phyloP scores from a whole-genome alignment of 2,329 filamentous ascomycete genomes.

The Penicillium sp. region DNA sequence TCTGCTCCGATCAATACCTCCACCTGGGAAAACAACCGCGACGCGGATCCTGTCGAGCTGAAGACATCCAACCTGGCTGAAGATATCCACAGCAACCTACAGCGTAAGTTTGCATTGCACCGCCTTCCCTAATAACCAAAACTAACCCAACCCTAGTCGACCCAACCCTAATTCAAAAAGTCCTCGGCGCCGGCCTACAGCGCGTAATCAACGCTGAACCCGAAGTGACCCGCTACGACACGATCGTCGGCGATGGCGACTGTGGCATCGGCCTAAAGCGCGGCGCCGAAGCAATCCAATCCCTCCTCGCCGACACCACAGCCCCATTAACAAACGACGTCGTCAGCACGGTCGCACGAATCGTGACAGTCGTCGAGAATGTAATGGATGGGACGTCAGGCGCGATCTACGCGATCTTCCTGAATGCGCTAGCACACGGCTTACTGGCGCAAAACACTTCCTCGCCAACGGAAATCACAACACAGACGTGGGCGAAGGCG shows the following conservation, averaged over 20 bases:
- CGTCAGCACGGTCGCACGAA: conserved; percentile 58
- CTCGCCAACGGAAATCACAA: conserved; percentile 47
- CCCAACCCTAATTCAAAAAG: conserved; percentile 49
- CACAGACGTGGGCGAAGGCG: conserved; percentile 62
- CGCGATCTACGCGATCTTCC: conserved; percentile 82
- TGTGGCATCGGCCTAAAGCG: conserved; percentile 83
- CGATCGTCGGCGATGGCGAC: conserved; percentile 85
- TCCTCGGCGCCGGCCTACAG: conserved; percentile 55
- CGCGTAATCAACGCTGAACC: conserved; percentile 62
- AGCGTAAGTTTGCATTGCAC: conserved; percentile 38
- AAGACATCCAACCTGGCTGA: conserved; percentile 43
- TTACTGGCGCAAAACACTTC: conserved; percentile 53
- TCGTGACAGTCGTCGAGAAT: conserved; percentile 64
- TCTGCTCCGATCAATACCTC: conserved; percentile 56
- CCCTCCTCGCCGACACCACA: conserved; percentile 40
- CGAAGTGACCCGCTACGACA: conserved; percentile 67
- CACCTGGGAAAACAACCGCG: conserved; percentile 55
- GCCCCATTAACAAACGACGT: conserved; percentile 55
- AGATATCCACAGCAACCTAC: conserved; percentile 53
- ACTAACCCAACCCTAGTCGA: conserved; percentile 43
- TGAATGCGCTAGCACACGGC: conserved; percentile 77
- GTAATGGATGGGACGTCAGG: conserved; percentile 74
- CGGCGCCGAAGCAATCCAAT: conserved; percentile 67
- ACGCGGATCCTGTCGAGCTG: conserved; percentile 44
- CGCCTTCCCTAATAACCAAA: conserved; percentile 6